Percentiles rank a stretch among this genome's conserved stretches.
Conservation (phyloP, 805 yeast species). For the Candida stauntonica region DNA sequence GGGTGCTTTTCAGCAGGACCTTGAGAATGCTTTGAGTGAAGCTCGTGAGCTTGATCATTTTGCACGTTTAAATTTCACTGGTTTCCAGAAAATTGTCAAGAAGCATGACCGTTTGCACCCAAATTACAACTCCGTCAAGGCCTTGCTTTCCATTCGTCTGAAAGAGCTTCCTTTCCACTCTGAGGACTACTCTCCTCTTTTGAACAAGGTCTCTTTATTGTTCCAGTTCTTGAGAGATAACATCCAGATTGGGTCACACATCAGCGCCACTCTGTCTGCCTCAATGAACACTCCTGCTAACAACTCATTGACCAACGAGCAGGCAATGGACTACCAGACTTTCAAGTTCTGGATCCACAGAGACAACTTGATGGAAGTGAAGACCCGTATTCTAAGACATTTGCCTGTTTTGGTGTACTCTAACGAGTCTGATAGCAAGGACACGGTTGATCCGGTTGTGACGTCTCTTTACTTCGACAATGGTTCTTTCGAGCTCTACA, state of each 20-base stretch:
- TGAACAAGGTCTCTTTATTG: conserved; percentile 75
- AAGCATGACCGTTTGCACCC: conserved; percentile 92
- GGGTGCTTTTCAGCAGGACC: conserved; percentile 53
- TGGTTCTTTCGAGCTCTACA: conserved; percentile 75
- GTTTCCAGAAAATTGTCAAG: conserved; percentile 89
- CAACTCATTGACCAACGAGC: conserved; percentile 14
- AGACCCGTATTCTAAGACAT: conserved; percentile 90
- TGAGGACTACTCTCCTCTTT: conserved; percentile 90
- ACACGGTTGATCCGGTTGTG: conserved; percentile 69
- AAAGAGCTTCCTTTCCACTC: conserved; percentile 86
- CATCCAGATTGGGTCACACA: conserved; percentile 33
- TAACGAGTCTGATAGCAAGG: conserved; percentile 40
- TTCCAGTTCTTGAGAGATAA: conserved; percentile 81
- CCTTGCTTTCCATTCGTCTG: conserved; percentile 82
- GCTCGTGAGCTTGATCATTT: conserved; percentile 88
- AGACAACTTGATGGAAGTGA: conserved; percentile 96
- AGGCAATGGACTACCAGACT: conserved; percentile 46
- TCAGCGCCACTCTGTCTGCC: conserved; percentile 24
- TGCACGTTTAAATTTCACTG: conserved; percentile 89
- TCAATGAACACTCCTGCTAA: conserved; percentile 10
- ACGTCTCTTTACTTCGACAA: conserved; percentile 89
- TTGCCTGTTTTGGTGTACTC: conserved; percentile 83
- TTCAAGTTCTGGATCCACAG: conserved; percentile 95
- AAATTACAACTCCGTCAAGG: conserved; percentile 76
- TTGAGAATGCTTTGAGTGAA: conserved; percentile 69